Base-by-base conservation (phyloP, 2,329 filamentous ascomycete species). In the Tolypocladium amazonense region DNA sequence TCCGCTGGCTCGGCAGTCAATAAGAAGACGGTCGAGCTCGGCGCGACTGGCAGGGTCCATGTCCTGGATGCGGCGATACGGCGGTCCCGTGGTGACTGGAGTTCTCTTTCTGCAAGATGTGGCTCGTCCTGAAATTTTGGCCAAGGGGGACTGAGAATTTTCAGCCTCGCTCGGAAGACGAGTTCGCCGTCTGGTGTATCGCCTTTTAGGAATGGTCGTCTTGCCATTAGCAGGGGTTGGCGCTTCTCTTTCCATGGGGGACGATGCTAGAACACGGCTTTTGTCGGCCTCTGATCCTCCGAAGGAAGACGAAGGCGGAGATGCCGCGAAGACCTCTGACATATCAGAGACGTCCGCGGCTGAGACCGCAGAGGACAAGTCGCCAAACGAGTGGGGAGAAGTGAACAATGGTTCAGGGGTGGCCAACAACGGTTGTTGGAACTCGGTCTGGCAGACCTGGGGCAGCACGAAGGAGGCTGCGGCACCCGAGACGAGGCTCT, bases 31-130 rank as follows among this genome's bases (percentile, higher is more conserved):
- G 15, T 60, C 59, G 25, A 60, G 47, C 23, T 58, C 9, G 7
- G 23, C 27, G 1, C 35, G 47, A 25, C 18, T 58, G 25, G 38
- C 52, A 3, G 56, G 39, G n/a, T 60, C 59, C 59, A 60, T 60
- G 23, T 60, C 39, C 12, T 60, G 37, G 30, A 60, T 54, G 27
- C 47, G 43, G n/a, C 9, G n/a, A 27, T 52, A 60, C 23, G 56
- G 59, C 14, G 33, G 38, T 2, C 33, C 55, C 8, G n/a, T 4
- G 27, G 56, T 6, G 9, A n/a, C 18, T 3, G 15, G 15, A 20
- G 23, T 37, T 27, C n/a, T n/a, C 25, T n/a, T 15, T 8, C 3
- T 11, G 27, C 14, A n/a, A 1, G 27, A 18, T 33, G 18, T 5
- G 27, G 47, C 47, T 11, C 15, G 27, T n/a, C 9, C 18, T 9